Conservation (phyloP, 192 early-diverging fungal species). For the Physocladia obscura region DNA sequence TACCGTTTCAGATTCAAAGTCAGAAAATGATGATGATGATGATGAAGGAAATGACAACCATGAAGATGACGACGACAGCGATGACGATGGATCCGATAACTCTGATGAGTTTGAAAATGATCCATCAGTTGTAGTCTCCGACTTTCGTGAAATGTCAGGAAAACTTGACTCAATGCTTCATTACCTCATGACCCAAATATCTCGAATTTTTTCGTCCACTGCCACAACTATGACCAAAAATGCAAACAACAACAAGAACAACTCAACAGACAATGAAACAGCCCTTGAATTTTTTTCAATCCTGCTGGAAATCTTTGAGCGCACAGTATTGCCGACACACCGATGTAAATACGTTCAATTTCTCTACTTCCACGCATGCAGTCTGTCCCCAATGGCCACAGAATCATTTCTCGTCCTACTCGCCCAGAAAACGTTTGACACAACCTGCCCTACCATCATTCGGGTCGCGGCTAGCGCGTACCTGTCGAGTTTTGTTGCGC, state of each 20-base stretch:
- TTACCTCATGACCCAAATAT: conserved; percentile 16
- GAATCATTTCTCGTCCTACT: conserved; percentile 80
- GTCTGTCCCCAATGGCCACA: conserved; percentile 64
- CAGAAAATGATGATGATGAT: background rate
- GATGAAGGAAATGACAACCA: conserved; percentile 26
- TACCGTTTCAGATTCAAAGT: background rate
- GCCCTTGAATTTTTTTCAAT: conserved; percentile 58
- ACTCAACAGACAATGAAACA: conserved; percentile 22
- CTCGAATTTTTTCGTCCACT: background rate
- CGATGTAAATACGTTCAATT: conserved; percentile 92
- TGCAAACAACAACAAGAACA: background rate
- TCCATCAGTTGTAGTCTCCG: conserved; percentile 25
- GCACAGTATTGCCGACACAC: conserved; percentile 78
- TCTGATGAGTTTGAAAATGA: conserved; percentile 51
- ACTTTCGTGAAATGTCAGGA: conserved; percentile 23
- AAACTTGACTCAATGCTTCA: conserved; percentile 42
- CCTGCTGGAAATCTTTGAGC: conserved; percentile 77
- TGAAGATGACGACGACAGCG: conserved; percentile 27
- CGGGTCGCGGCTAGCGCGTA: conserved; percentile 82
- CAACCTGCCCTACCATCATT: conserved; percentile 60
- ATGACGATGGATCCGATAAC: conserved; percentile 41
- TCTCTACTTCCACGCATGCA: conserved; percentile 78
- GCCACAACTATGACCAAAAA: conserved; percentile 13
- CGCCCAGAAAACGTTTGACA: conserved; percentile 58
- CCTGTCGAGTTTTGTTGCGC: conserved; percentile 81